Evolutionary conservation across 768 basidiomycete genomes (phyloP).

Genomic region (Lentinula sp.): DNA sequence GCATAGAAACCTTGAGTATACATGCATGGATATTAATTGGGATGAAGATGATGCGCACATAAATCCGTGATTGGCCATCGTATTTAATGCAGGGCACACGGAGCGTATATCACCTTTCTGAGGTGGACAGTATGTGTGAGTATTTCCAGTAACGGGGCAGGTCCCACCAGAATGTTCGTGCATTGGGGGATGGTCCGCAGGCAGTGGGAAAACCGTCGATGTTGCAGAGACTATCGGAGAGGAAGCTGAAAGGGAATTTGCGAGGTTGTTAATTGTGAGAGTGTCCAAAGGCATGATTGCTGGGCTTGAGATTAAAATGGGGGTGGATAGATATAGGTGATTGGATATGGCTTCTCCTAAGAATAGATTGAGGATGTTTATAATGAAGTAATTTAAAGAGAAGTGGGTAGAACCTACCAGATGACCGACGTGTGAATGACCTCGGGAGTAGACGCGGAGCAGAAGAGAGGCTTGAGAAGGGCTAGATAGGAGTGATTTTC

Average conservation of each 20-base stretch:
- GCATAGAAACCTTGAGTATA: background rate
- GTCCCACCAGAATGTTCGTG: background rate
- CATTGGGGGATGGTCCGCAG: conserved; percentile 2
- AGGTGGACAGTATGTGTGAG: conserved; percentile 7
- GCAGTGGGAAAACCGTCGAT: background rate
- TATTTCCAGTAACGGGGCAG: conserved; percentile 1
- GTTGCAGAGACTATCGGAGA: background rate
- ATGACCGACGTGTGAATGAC: background rate
- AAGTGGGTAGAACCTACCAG: background rate
- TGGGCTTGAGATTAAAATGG: background rate
- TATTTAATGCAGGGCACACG: conserved; percentile 47
- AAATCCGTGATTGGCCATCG: conserved; percentile 47
- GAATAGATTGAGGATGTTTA: background rate
- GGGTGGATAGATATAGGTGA: background rate
- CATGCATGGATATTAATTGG: background rate
- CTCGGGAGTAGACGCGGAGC: background rate
- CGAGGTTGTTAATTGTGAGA: background rate
- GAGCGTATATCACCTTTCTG: conserved; percentile 28
- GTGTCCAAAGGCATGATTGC: background rate
- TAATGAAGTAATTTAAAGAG: background rate
- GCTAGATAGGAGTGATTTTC: background rate
- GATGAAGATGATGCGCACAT: conserved; percentile 26
- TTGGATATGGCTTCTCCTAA: background rate
- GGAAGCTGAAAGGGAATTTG: background rate
- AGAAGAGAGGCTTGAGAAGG: background rate